Conservation (phyloP, 1,284 basidiomycete genomes). For the Ganoderma leucocontextum region DNA sequence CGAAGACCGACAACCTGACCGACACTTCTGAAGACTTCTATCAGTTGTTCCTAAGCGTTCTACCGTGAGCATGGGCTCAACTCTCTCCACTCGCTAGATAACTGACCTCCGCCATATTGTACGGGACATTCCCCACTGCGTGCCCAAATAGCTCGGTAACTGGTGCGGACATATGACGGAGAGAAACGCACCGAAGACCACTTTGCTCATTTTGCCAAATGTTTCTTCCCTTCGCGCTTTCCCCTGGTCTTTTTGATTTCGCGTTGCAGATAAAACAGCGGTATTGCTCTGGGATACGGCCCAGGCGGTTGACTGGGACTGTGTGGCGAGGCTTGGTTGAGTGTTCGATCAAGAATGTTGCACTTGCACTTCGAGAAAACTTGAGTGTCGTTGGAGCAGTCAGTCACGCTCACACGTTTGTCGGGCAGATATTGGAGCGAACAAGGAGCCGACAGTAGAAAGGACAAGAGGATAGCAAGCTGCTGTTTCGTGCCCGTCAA, state of each 20-base stretch:
- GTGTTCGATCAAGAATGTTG: neutral
- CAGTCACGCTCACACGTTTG: neutral
- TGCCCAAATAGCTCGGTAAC: neutral
- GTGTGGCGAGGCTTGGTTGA: neutral
- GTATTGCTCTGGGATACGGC: neutral
- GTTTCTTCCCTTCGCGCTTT: too few relatives aligned
- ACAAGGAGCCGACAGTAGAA: neutral
- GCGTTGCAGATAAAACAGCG: neutral
- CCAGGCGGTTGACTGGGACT: neutral
- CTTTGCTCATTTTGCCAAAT: constrained; percentile 52
- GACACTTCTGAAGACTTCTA: constrained; percentile 86
- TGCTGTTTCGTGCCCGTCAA: constrained; percentile 2
- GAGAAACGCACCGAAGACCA: constrained; percentile 54
- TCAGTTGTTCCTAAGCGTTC: constrained; percentile 70
- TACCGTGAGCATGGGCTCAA: constrained; percentile 8
- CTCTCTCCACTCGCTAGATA: neutral
- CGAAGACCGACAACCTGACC: constrained; percentile 90
- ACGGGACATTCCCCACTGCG: constrained; percentile 85
- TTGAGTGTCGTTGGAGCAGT: constrained; percentile 2
- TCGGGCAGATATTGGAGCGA: neutral
- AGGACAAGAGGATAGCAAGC: neutral
- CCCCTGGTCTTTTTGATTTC: too few relatives aligned
- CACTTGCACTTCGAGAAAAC: neutral
- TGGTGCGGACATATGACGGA: neutral
- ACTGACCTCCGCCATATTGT: constrained; percentile 82